phyloP scores from a whole-genome alignment of 805 yeast genomes.

The Candida railenensis region DNA sequence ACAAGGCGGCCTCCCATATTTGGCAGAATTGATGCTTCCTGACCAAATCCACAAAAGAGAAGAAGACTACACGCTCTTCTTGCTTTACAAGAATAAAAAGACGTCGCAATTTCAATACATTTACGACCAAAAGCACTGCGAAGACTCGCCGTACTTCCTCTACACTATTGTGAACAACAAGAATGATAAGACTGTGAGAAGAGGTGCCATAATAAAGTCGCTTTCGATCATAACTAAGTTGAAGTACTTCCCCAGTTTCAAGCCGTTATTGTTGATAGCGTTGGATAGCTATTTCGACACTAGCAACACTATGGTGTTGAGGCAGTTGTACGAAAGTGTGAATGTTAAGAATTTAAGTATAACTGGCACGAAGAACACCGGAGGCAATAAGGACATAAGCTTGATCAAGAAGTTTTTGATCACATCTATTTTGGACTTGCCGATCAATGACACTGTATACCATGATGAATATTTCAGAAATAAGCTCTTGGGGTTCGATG shows the following conservation, averaged over 20 bases:
- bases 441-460: constrained; percentile 40
- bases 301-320: constrained; percentile 18
- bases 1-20: constrained; percentile 31
- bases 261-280: constrained; percentile 55
- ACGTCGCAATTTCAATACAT: constrained; percentile 41
- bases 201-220: constrained; percentile 63
- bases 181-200: constrained; percentile 39
- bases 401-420: constrained; percentile 36
- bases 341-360: constrained; percentile 29
- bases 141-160: constrained; percentile 47
- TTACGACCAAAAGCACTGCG: constrained; percentile 30
- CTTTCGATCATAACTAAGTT: constrained; percentile 57
- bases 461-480: constrained; percentile 37
- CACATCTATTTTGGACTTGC: constrained; percentile 43
- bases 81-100: constrained; percentile 44
- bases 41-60: constrained; percentile 55
- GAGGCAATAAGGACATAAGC: constrained; percentile 16
- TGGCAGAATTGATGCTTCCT: constrained; percentile 62
- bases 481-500: constrained; percentile 28
- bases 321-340: constrained; percentile 29
- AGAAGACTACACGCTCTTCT: constrained; percentile 59
- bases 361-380: background rate
- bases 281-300: constrained; percentile 45
- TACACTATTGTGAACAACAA: constrained; percentile 55
- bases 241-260: constrained; percentile 53